Evolutionary conservation across 805 yeast species (phyloP).

Genomic region (Pichia paraexigua): DNA sequence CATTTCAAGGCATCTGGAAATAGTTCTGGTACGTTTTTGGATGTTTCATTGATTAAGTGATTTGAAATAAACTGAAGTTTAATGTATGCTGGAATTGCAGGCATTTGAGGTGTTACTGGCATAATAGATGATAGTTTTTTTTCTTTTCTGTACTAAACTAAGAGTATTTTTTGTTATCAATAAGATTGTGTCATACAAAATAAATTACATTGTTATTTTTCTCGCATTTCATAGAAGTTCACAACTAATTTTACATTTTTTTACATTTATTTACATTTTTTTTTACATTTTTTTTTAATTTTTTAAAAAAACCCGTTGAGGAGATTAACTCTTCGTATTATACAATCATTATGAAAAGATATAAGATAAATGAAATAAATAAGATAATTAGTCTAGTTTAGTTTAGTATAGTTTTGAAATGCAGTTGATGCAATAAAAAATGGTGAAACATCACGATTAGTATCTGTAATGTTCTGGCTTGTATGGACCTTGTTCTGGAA

Average conservation of each 20-base stretch:
- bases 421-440: constrained; percentile 27
- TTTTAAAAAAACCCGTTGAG: constrained; percentile 8
- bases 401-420: constrained; percentile 6
- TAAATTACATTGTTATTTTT: too few species aligned
- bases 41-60: constrained; percentile 1
- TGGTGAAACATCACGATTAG: constrained; percentile 34
- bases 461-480: constrained; percentile 98
- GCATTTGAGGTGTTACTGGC: neutral
- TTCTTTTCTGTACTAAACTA: neutral
- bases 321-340: constrained; percentile 9
- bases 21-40: neutral
- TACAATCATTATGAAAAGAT: constrained; percentile 3
- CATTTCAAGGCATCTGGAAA: constrained; percentile 5
- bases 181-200: too few species aligned
- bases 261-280: neutral
- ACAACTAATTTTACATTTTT: too few species aligned
- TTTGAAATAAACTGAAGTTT: constrained; percentile 3
- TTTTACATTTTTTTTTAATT: neutral
- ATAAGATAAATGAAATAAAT: neutral
- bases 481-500: constrained; percentile 92
- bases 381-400: neutral
- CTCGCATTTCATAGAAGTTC: too few species aligned
- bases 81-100: constrained; percentile 1
- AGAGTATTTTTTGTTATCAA: neutral
- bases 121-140: neutral